phyloP scores from a whole-genome alignment of 1,284 basidiomycete genomes.

The Cutaneotrichosporon spelunceum region DNA sequence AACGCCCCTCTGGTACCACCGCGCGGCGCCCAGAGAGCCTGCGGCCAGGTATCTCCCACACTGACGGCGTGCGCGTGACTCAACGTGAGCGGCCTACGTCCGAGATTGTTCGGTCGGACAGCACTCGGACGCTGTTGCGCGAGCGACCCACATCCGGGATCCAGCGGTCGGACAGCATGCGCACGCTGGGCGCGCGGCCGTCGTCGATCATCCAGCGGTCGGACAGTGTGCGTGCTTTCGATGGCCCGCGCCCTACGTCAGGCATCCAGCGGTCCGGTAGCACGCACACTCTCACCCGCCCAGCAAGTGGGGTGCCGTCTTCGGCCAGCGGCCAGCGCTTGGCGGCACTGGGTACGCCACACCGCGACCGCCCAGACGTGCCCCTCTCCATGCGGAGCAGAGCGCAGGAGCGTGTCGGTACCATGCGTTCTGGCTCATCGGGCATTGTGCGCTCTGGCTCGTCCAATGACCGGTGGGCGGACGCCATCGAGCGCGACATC shows the following conservation, averaged over 20 bases:
- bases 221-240: neutral
- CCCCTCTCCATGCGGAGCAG: conserved; percentile 16
- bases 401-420: neutral
- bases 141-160: neutral
- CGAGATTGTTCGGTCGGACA: conserved; percentile 10
- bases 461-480: conserved; percentile 18
- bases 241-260: neutral
- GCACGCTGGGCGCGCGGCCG: neutral
- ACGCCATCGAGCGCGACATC: conserved; percentile 17
- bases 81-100: neutral
- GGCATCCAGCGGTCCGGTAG: neutral
- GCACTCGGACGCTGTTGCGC: neutral
- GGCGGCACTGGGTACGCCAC: conserved; percentile 6
- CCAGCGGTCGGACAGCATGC: conserved; percentile 9
- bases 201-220: conserved; percentile 4
- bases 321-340: conserved; percentile 11
- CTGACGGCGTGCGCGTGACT: conserved; percentile 2
- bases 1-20: neutral
- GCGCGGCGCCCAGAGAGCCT: neutral
- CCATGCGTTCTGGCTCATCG: neutral
- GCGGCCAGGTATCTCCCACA: neutral
- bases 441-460: neutral
- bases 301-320: neutral
- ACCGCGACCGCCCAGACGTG: conserved; percentile 17
- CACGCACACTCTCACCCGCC: neutral